A percentile compares a stretch with the other conserved stretches of the same genome.
Conservation (phyloP, 345 rosid genomes). For the Camelina sativa region DNA sequence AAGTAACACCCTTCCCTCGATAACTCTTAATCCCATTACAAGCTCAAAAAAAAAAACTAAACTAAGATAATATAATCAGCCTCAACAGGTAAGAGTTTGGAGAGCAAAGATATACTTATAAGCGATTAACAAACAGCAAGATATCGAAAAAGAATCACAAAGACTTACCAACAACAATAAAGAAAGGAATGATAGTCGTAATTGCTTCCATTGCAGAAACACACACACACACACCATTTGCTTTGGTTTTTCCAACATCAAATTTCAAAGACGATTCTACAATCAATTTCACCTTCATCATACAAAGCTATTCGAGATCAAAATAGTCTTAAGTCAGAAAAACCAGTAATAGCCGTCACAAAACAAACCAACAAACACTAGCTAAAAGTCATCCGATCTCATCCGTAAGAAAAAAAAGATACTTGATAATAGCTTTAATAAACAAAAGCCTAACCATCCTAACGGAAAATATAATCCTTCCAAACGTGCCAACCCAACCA, state of each 20-base stretch:
- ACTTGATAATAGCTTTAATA: conserved; percentile 11
- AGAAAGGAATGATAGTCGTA: not conserved
- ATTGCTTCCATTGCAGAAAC: conserved; percentile 13
- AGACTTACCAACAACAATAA: conserved; percentile 13
- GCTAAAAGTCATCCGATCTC: conserved; percentile 31
- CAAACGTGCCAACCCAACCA: conserved; percentile 19
- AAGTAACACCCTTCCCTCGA: not conserved
- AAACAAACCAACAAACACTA: conserved; percentile 36
- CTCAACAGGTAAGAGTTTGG: not conserved
- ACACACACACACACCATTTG: conserved; percentile 28
- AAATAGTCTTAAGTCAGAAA: conserved; percentile 28
- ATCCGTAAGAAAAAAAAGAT: conserved; percentile 23
- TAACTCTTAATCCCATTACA: not conserved
- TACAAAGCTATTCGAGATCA: conserved; percentile 30
- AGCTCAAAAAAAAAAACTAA: not conserved
- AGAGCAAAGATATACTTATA: not conserved
- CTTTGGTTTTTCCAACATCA: conserved; percentile 13
- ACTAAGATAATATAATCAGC: not conserved
- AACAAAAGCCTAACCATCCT: conserved; percentile 40
- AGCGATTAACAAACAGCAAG: not conserved
- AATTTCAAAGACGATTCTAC: conserved; percentile 27
- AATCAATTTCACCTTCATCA: conserved; percentile 26
- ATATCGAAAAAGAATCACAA: not conserved
- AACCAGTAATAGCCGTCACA: conserved; percentile 31
- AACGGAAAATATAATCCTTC: conserved; percentile 23